phyloP scores from a whole-genome alignment of 352 stramenopile genomes.

The Globisporangium recalcitrans region DNA sequence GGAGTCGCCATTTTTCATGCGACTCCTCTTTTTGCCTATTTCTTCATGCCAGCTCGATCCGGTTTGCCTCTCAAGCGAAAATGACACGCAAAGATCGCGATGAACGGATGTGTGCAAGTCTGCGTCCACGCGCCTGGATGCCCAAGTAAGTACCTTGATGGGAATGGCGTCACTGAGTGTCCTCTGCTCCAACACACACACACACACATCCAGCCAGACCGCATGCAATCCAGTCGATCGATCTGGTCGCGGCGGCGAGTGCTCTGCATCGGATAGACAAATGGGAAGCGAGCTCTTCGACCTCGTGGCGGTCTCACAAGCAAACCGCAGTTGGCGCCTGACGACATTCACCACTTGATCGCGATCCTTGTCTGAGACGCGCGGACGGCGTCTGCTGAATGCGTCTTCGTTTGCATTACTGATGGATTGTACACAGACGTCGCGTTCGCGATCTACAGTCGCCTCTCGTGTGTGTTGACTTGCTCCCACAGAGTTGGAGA shows the following conservation, averaged over 20 bases:
- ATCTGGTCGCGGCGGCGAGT: neutral
- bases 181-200: neutral
- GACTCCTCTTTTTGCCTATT: too few species aligned
- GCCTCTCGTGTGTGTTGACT: neutral
- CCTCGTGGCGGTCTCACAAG: neutral
- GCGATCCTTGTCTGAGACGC: neutral
- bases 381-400: neutral
- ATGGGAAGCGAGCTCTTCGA: neutral
- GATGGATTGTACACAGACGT: neutral
- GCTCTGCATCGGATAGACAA: neutral
- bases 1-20: too few species aligned
- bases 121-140: neutral
- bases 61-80: too few species aligned
- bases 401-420: neutral
- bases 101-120: neutral
- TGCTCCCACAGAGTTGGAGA: too few species aligned
- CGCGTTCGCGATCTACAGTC: neutral
- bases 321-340: neutral
- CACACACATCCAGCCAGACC: neutral
- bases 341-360: neutral
- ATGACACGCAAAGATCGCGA: neutral
- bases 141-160: slow-evolving; percentile 1
- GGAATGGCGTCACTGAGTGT: neutral
- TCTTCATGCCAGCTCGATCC: too few species aligned
- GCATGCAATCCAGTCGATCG: neutral